Conservation (phyloP, 495 filamentous ascomycete genomes). For the Letharia columbiana region DNA sequence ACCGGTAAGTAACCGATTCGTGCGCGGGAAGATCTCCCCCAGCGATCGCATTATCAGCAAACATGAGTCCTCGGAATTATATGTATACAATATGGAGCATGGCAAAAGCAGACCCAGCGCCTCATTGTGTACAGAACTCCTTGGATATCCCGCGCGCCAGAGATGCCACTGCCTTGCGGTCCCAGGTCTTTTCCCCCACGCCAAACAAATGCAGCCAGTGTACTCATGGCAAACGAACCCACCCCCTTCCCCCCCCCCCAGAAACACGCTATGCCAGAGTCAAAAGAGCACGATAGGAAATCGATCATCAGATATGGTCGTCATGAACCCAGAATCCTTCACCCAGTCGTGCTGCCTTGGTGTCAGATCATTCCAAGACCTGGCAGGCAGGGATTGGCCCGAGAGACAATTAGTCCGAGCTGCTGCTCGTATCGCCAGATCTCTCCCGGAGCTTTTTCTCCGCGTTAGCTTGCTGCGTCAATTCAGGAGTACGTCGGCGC, state of each 20-base stretch:
- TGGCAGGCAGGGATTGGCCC: not conserved
- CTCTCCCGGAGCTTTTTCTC: constrained; percentile 21
- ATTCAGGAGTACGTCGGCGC: constrained; percentile 61
- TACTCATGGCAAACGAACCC: not conserved
- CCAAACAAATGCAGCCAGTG: not conserved
- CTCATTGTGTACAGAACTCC: not conserved
- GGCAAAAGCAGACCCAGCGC: not conserved
- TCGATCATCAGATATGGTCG: not conserved
- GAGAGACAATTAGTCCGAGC: constrained; percentile 11
- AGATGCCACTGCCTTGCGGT: not conserved
- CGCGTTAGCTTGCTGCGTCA: constrained; percentile 44
- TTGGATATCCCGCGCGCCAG: not conserved
- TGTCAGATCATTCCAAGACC: not conserved
- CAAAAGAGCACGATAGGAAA: not conserved
- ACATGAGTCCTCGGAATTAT: not conserved
- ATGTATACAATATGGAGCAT: not conserved
- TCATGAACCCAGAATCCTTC: not conserved
- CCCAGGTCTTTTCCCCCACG: not conserved
- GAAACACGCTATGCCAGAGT: not conserved
- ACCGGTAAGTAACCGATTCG: not conserved
- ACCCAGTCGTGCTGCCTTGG: not conserved
- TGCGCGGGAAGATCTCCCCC: not conserved
- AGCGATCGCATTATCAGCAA: not conserved
- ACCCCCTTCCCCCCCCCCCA: not conserved
- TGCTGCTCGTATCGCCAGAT: constrained; percentile 15